phyloP scores from a whole-genome alignment of 805 yeast species.

The Nadsonia fulvescens region DNA sequence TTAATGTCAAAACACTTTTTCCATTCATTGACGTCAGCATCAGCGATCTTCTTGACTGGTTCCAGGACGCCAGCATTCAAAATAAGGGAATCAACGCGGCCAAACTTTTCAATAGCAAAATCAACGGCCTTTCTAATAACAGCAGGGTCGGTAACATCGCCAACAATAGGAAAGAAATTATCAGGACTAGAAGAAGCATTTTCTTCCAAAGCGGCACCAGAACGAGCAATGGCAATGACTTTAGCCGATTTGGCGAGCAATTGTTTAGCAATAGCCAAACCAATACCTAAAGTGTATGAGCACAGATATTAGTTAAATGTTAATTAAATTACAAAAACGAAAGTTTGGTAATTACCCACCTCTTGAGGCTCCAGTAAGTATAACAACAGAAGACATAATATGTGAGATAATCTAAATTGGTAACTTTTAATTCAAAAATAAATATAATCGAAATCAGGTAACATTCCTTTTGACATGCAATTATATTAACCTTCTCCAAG shows the following conservation, averaged over 20 bases:
- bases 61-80: constrained; percentile 64
- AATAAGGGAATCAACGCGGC: constrained; percentile 34
- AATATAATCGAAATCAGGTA: too few relatives aligned
- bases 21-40: constrained; percentile 44
- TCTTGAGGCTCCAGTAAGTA: constrained; percentile 22
- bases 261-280: constrained; percentile 47
- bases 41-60: constrained; percentile 42
- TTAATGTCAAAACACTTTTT: constrained; percentile 52
- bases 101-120: constrained; percentile 27
- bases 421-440: too few relatives aligned
- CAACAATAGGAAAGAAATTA: constrained; percentile 21
- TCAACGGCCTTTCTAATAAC: constrained; percentile 23
- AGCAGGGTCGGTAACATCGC: constrained; percentile 31
- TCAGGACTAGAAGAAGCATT: constrained; percentile 22
- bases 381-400: too few relatives aligned
- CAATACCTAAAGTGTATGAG: too few relatives aligned
- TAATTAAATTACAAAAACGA: neutral
- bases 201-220: constrained; percentile 28
- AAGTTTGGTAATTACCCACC: constrained; percentile 13
- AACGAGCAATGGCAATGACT: constrained; percentile 60
- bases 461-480: too few relatives aligned
- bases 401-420: too few relatives aligned
- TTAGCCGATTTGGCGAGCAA: constrained; percentile 26
- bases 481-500: too few relatives aligned
- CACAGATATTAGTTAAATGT: neutral